These are phyloP conservation scores for Penicillium thymicola DNA, from an alignment of 2,329 filamentous ascomycete species.

Conservation along the genomic window DNA sequence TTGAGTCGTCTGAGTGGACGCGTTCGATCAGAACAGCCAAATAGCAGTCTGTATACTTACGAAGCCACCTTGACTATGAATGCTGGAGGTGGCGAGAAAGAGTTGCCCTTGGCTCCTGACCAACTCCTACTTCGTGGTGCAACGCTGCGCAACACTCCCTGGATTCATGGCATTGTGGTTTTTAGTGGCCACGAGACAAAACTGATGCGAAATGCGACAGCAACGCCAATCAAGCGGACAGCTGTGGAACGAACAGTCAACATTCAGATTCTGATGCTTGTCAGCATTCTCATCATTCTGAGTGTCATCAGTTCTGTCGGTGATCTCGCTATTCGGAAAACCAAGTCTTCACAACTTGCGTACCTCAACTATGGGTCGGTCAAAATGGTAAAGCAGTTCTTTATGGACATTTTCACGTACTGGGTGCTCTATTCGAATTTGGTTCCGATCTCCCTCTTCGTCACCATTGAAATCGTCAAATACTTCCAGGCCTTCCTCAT, in stretches of 20 bases:
- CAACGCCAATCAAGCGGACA: constrained; percentile 94
- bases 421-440: constrained; percentile 97
- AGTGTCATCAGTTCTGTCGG: constrained; percentile 89
- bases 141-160: constrained; percentile 91
- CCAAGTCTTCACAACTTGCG: constrained; percentile 57
- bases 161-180: constrained; percentile 93
- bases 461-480: constrained; percentile 96
- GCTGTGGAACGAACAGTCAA: constrained; percentile 95
- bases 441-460: constrained; percentile 95
- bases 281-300: constrained; percentile 76
- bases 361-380: constrained; percentile 70
- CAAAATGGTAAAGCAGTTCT: constrained; percentile 74
- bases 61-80: constrained; percentile 93
- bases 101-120: constrained; percentile 83
- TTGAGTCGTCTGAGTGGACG: constrained; percentile 81
- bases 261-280: constrained; percentile 83
- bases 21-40: constrained; percentile 91
- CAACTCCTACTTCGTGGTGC: constrained; percentile 90
- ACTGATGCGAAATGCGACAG: constrained; percentile 96
- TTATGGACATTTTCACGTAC: constrained; percentile 93
- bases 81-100: constrained; percentile 86
- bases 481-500: constrained; percentile 98
- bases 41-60: constrained; percentile 97
- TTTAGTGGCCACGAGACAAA: constrained; percentile 99
- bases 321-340: constrained; percentile 75